These are phyloP conservation scores for Gloeopeniophorella convolvens DNA, from an alignment of 768 basidiomycete species.

Conservation along the genomic window DNA sequence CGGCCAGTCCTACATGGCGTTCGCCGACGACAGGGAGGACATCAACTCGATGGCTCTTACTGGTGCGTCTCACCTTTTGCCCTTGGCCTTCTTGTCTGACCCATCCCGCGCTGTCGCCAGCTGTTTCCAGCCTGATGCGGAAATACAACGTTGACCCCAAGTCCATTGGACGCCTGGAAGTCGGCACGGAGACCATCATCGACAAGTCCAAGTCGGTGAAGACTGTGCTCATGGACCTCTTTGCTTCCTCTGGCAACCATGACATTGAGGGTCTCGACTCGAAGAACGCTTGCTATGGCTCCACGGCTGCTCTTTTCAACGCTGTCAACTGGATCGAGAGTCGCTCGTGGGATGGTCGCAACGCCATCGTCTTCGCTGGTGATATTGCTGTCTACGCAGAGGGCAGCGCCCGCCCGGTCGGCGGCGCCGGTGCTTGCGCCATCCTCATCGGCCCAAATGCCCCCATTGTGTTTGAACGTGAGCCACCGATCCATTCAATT, in stretches of 20 bases:
- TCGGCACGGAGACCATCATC: conserved; percentile 98
- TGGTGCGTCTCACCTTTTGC: conserved; percentile 43
- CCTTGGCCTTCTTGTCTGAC: conserved; percentile 9
- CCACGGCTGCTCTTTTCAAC: conserved; percentile 98
- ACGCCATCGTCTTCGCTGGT: conserved; percentile 93
- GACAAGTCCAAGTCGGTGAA: conserved; percentile 99
- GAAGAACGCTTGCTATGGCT: conserved; percentile 99
- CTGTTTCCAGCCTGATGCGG: conserved; percentile 80
- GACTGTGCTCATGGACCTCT: conserved; percentile 97
- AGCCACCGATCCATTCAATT: conserved; percentile 31
- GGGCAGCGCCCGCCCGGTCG: conserved; percentile 89
- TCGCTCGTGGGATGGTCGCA: conserved; percentile 93
- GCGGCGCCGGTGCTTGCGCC: conserved; percentile 93
- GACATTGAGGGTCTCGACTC: conserved; percentile 99
- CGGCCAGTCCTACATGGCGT: conserved; percentile 97
- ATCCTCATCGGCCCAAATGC: conserved; percentile 96
- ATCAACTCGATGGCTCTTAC: conserved; percentile 97
- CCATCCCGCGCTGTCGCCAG: conserved; percentile 33
- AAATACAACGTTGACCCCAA: conserved; percentile 95
- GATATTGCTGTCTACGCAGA: conserved; percentile 99
- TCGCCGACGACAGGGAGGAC: conserved; percentile 97
- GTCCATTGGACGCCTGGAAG: conserved; percentile 95
- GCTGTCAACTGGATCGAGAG: conserved; percentile 98
- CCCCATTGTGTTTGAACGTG: conserved; percentile 91
- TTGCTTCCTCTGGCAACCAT: conserved; percentile 84